A percentile compares a stretch with the other conserved stretches of the same genome.
Evolutionary conservation across 176 grass and related monocot genomes (phyloP).

Genomic region (Aechmea fasciata): DNA sequence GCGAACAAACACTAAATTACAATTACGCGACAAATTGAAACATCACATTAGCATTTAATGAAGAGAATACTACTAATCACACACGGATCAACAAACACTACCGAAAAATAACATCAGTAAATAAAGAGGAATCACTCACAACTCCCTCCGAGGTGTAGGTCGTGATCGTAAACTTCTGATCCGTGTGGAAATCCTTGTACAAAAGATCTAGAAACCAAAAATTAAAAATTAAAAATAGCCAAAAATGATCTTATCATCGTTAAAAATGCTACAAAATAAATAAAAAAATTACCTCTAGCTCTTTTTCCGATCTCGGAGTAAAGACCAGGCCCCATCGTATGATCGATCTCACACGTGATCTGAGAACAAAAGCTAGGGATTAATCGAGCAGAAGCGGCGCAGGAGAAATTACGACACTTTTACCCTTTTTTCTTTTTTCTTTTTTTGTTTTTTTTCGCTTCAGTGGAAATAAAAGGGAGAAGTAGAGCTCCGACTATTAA

Average conservation of each 20-base stretch:
- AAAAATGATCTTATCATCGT: background rate
- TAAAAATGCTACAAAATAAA: background rate
- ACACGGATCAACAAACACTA: too few relatives aligned
- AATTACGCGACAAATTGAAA: too few relatives aligned
- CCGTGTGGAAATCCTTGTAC: slow-evolving; percentile 52
- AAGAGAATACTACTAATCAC: too few relatives aligned
- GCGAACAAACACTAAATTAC: too few relatives aligned
- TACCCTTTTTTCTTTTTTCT: background rate
- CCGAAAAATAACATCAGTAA: background rate
- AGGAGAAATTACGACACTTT: background rate
- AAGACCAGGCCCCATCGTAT: slow-evolving; percentile 31
- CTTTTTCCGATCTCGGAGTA: slow-evolving; percentile 59
- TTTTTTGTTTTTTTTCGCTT: background rate
- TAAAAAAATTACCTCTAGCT: slow-evolving; percentile 34
- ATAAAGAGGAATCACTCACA: slow-evolving; percentile 22
- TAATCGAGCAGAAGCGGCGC: background rate
- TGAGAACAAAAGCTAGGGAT: background rate
- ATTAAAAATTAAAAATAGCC: background rate
- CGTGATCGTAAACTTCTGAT: slow-evolving; percentile 55
- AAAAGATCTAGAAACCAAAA: slow-evolving; percentile 38
- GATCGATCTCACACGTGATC: background rate
- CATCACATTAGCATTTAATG: too few relatives aligned
- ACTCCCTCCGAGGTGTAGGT: slow-evolving; percentile 43
- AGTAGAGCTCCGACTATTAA: background rate
- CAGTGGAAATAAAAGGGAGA: background rate